Conservation (phyloP, 1,284 basidiomycete genomes). For the Microbotryum scabiosae region DNA sequence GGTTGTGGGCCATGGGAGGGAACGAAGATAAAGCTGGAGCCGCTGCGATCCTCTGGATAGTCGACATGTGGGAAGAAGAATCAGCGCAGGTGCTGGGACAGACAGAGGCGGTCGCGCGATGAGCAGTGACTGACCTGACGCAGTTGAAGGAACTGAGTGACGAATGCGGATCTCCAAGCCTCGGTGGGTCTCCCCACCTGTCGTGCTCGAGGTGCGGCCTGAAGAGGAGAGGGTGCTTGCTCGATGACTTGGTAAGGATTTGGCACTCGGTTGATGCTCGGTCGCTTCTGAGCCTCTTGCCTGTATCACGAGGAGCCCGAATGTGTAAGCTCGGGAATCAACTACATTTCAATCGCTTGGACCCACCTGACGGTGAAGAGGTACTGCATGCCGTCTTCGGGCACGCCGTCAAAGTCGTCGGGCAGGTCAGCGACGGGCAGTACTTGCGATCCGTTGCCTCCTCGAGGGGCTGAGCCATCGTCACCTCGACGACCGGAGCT, state of each 20-base stretch:
- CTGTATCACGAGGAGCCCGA: neutral
- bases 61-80: neutral
- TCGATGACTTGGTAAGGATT: constrained; percentile 21
- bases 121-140: constrained; percentile 8
- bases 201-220: neutral
- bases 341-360: neutral
- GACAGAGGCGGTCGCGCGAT: neutral
- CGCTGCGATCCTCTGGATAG: constrained; percentile 4
- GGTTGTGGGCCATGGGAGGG: constrained; percentile 3
- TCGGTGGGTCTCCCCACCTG: constrained; percentile 13
- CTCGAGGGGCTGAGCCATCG: constrained; percentile 25
- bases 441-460: constrained; percentile 33
- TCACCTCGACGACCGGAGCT: neutral
- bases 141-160: constrained; percentile 19
- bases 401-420: constrained; percentile 51
- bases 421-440: constrained; percentile 31
- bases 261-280: constrained; percentile 15
- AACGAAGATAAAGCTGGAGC: constrained; percentile 3
- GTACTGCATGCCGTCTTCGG: constrained; percentile 55
- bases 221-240: neutral
- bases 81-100: neutral
- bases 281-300: constrained; percentile 20
- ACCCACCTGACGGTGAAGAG: constrained; percentile 43
- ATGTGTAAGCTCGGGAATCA: neutral
- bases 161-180: constrained; percentile 23